Conservation (phyloP, 768 basidiomycete species). For the Lepiota subincarnata region DNA sequence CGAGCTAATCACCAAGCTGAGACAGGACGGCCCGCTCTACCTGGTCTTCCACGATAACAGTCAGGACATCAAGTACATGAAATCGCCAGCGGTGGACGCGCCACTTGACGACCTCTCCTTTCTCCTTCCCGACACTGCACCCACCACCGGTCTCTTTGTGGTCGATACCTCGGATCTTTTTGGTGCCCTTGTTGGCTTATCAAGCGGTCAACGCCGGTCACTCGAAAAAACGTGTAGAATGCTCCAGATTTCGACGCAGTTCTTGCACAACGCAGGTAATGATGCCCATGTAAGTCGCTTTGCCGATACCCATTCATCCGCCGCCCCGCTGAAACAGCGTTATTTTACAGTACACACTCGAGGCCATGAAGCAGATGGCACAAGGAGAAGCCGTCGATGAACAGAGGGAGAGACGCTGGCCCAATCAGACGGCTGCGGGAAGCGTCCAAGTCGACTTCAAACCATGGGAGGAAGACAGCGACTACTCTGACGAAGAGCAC, state of each 20-base stretch:
- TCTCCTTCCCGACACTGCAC: conserved; percentile 52
- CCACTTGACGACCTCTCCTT: conserved; percentile 48
- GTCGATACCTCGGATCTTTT: conserved; percentile 77
- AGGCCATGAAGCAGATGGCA: conserved; percentile 67
- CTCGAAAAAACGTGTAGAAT: conserved; percentile 62
- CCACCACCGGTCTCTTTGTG: conserved; percentile 53
- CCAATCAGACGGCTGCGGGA: conserved; percentile 43
- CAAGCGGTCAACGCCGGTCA: conserved; percentile 43
- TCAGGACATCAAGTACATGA: conserved; percentile 71
- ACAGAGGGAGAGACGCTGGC: conserved; percentile 81
- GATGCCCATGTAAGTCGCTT: conserved; percentile 69
- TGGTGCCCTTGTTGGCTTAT: conserved; percentile 65
- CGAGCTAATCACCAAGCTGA: conserved; percentile 37
- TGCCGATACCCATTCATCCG: neutral
- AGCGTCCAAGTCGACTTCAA: conserved; percentile 55
- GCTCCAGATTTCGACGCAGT: conserved; percentile 50
- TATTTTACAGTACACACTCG: conserved; percentile 60
- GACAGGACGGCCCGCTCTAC: conserved; percentile 55
- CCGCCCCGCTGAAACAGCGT: neutral
- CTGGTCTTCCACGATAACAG: conserved; percentile 78
- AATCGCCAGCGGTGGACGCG: conserved; percentile 56
- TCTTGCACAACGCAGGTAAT: conserved; percentile 83
- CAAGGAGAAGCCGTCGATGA: conserved; percentile 66
- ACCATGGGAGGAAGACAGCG: conserved; percentile 54
- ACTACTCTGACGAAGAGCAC: conserved; percentile 43